Percentiles rank a stretch among this genome's conserved stretches.
Conservation (phyloP, 176 grass and related monocot species). For the Oryza rufipogon region DNA sequence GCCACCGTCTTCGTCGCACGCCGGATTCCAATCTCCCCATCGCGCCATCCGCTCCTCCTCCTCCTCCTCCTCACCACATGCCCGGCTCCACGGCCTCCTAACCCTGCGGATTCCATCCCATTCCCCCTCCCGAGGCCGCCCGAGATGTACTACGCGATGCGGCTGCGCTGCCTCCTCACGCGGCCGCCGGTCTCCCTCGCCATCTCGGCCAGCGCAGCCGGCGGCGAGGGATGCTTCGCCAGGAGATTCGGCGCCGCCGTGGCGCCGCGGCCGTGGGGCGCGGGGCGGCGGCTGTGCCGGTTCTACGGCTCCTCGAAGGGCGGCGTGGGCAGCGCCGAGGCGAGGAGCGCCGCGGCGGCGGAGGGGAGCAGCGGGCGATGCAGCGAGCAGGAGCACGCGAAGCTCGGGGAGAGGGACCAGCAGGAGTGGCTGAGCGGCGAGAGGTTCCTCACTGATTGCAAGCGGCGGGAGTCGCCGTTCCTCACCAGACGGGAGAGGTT, state of each 20-base stretch:
- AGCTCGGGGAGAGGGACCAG: constrained; percentile 91
- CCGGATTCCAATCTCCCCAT: not conserved
- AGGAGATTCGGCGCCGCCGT: constrained; percentile 48
- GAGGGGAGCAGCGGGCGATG: constrained; percentile 44
- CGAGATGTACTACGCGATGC: constrained; percentile 64
- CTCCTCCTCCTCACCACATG: not conserved
- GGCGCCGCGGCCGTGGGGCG: constrained; percentile 35
- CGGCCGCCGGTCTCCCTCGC: constrained; percentile 42
- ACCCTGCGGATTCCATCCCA: constrained; percentile 22
- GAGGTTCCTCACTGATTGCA: constrained; percentile 69
- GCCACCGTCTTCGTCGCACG: constrained; percentile 37
- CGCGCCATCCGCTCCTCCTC: not conserved
- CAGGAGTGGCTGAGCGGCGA: constrained; percentile 89
- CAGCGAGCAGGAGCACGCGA: constrained; percentile 72
- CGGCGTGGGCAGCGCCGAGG: constrained; percentile 63
- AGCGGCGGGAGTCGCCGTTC: constrained; percentile 70
- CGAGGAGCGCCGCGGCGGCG: constrained; percentile 42
- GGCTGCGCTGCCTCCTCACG: constrained; percentile 49
- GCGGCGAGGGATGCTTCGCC: constrained; percentile 32
- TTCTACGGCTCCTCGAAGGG: constrained; percentile 92
- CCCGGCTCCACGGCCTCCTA: constrained; percentile 25
- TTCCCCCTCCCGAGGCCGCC: constrained; percentile 23
- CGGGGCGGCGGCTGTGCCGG: constrained; percentile 42
- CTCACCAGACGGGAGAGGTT: constrained; percentile 78
- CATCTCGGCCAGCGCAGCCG: constrained; percentile 42